Evolutionary conservation across 176 grass and related monocot species (phyloP), one percentile per base, ranked within the genome.

Genomic region (Eragrostis curvula): DNA sequence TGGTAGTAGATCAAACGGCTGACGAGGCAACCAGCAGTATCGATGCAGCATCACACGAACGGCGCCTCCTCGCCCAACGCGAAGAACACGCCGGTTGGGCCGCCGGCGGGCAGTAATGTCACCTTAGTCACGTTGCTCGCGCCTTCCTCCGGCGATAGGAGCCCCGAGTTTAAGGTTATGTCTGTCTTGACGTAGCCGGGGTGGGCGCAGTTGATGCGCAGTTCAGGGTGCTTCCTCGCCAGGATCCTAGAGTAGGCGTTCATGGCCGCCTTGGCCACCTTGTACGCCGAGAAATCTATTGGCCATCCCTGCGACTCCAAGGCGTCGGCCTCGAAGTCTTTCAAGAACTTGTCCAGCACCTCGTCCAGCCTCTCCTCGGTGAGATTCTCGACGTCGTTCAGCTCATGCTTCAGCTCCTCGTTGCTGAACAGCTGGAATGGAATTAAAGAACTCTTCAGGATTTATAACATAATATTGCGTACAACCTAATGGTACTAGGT

Each of bases 211-310:
- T 94, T 94, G 30, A 91, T 49, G 53, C 70, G 83, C 13, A 94
- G 71, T 17, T 15, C 53, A 8, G 83, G 71, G 30, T 87, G 67
- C 44, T 39, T 66, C 40, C 73, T 91, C 1, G 88, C 88, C 0
- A 94, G 74, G 16, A 89, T 39, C 80, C 89, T 91, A 9, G 89
- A 71, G 78, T 91, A 91, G 8, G 85, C 77, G 48, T 70, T 77
- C 23, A 86, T 18, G 32, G 32, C 32, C 32, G 32, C 32, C 32
- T 36, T 36, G 32, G 23, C 79, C 40, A 94, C 59, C 61, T 72
- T 91, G 66, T 94, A 94, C n/a, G 82, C 85, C 6, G 85, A 28
- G n/a, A n/a, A 2, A 12, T 0, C 36, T 9, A 7, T 29, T 15
- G 85, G 88, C 91, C 91, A 94, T 10, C 76, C 78, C 21, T 52